Percentiles rank a stretch among this genome's conserved stretches.
These are phyloP conservation scores for Pseudopediastrum boryanum DNA, from an alignment of 139 green algal species.

Conservation along the genomic window DNA sequence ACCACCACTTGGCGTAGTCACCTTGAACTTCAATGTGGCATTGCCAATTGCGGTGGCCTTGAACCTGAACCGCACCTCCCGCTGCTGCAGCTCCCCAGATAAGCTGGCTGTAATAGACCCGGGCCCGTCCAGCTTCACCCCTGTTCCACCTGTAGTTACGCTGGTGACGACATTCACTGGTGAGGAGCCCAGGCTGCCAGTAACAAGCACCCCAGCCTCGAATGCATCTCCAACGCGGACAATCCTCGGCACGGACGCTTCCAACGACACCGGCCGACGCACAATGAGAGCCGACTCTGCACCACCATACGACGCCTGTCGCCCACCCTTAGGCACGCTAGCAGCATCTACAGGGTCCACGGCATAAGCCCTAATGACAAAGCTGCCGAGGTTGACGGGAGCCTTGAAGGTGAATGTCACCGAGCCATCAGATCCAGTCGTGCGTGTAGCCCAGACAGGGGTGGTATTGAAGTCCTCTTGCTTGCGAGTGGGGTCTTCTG, in stretches of 20 bases:
- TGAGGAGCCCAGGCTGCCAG: background rate
- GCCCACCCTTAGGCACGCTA: too few species aligned
- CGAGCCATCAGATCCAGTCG: conserved; percentile 21
- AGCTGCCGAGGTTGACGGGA: conserved; percentile 54
- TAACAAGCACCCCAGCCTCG: conserved; percentile 57
- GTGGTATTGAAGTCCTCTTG: conserved; percentile 40
- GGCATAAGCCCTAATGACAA: conserved; percentile 39
- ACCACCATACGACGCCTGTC: conserved; percentile 53
- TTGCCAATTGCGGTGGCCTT: conserved; percentile 31
- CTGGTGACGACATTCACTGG: background rate
- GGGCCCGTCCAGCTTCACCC: background rate
- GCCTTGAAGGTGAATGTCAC: conserved; percentile 35
- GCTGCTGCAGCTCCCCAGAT: background rate
- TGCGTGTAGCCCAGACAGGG: conserved; percentile 35
- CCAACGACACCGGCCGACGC: conserved; percentile 58
- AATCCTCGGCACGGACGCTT: conserved; percentile 54
- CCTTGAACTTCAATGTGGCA: conserved; percentile 34
- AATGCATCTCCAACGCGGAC: conserved; percentile 66
- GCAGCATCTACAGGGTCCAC: conserved; percentile 25
- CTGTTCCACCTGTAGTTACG: background rate
- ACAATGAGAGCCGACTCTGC: conserved; percentile 54
- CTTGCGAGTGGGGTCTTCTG: conserved; percentile 6
- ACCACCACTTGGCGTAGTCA: conserved; percentile 8
- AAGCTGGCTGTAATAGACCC: background rate
- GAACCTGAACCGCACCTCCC: conserved; percentile 54